Conservation (phyloP, 768 basidiomycete genomes). For the Coprinopsis cinerea region DNA sequence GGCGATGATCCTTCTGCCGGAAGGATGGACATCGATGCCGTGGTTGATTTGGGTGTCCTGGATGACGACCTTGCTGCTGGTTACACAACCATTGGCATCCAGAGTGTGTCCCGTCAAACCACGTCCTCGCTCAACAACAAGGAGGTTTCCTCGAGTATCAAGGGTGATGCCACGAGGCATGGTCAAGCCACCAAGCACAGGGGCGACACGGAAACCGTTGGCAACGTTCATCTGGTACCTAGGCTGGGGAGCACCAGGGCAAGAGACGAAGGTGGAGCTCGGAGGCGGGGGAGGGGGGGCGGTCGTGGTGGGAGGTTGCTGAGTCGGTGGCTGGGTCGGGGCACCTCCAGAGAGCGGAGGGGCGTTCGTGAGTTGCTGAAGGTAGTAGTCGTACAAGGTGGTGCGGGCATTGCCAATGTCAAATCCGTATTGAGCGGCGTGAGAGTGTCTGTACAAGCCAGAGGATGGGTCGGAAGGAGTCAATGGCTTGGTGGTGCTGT, state of each 20-base stretch:
- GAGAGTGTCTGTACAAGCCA: conserved; percentile 6
- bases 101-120: conserved; percentile 5
- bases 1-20: conserved; percentile 11
- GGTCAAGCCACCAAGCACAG: conserved; percentile 1
- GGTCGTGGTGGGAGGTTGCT: neutral
- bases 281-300: neutral
- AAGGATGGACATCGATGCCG: conserved; percentile 11
- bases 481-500: conserved; percentile 9
- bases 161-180: conserved; percentile 1
- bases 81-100: conserved; percentile 14
- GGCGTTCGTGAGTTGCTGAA: conserved; percentile 5
- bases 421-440: conserved; percentile 4
- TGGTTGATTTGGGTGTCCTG: conserved; percentile 12
- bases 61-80: conserved; percentile 12
- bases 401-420: conserved; percentile 3
- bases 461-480: conserved; percentile 6
- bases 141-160: conserved; percentile 3
- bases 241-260: conserved; percentile 3
- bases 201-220: neutral
- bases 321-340: neutral
- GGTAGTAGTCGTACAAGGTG: conserved; percentile 1
- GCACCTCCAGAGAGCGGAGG: conserved; percentile 1
- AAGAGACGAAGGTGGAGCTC: neutral
- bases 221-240: neutral
- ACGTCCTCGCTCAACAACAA: conserved; percentile 2